Evolutionary conservation across 2,329 filamentous ascomycete species (phyloP).

Genomic region (Ascochyta fabae): DNA sequence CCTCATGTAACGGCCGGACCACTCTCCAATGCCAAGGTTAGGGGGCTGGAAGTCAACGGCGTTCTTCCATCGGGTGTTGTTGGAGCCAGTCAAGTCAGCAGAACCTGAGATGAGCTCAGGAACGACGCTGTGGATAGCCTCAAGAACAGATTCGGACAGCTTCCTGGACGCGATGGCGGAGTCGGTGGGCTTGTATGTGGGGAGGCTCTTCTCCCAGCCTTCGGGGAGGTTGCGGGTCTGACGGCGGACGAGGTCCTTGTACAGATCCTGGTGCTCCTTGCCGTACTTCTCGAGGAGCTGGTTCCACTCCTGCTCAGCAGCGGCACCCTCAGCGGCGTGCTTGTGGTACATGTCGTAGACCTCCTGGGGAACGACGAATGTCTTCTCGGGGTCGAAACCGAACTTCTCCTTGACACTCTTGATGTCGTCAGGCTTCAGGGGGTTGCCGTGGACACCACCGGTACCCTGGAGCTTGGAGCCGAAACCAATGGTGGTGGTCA

Average conservation of each 20-base stretch:
- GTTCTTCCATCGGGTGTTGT: constrained; percentile 97
- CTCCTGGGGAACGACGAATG: constrained; percentile 90
- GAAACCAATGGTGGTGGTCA: constrained; percentile 96
- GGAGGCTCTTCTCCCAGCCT: constrained; percentile 94
- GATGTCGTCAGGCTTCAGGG: constrained; percentile 92
- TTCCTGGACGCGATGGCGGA: constrained; percentile 89
- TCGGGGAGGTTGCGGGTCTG: constrained; percentile 84
- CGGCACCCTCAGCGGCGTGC: constrained; percentile 84
- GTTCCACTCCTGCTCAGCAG: constrained; percentile 94
- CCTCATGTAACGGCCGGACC: constrained; percentile 87
- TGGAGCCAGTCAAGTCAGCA: constrained; percentile 96
- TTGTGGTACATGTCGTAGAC: constrained; percentile 92
- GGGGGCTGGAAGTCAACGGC: constrained; percentile 98
- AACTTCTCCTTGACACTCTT: constrained; percentile 94
- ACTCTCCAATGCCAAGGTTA: constrained; percentile 83
- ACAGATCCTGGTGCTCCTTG: constrained; percentile 76
- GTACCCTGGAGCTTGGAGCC: constrained; percentile 94
- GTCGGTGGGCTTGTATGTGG: constrained; percentile 87
- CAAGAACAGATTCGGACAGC: constrained; percentile 91
- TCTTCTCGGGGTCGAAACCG: constrained; percentile 93
- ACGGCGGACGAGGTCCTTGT: constrained; percentile 81
- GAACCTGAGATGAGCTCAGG: constrained; percentile 96
- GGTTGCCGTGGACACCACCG: constrained; percentile 92
- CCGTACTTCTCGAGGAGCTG: constrained; percentile 87
- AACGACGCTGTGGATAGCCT: constrained; percentile 80